Percentiles rank a stretch among this genome's conserved stretches.
Conservation (phyloP, 106 monocot species). For the Acorus calamus region DNA sequence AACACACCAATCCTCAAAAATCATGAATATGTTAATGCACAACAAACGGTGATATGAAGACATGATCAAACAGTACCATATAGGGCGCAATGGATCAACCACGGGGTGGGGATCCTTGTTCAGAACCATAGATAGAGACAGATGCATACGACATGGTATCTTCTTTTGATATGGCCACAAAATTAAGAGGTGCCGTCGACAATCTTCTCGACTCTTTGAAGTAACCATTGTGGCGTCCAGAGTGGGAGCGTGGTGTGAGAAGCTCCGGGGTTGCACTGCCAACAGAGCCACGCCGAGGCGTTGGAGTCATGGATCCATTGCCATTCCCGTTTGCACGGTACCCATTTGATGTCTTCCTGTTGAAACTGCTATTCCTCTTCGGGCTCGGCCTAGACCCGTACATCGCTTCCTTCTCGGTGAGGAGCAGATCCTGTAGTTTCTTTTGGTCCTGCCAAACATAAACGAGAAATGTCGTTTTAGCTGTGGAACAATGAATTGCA, state of each 20-base stretch:
- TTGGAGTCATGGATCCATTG: constrained; percentile 52
- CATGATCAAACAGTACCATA: too few species aligned
- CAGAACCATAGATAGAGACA: constrained; percentile 77
- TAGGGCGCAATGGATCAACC: neutral
- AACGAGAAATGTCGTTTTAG: too few species aligned
- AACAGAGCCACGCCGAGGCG: constrained; percentile 35
- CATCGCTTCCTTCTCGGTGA: constrained; percentile 49
- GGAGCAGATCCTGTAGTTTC: constrained; percentile 57
- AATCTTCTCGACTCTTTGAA: constrained; percentile 54
- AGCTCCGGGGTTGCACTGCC: constrained; percentile 73
- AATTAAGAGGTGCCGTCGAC: constrained; percentile 49
- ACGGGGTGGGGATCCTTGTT: constrained; percentile 45
- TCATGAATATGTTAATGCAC: too few species aligned
- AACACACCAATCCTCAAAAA: too few species aligned
- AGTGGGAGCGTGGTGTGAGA: constrained; percentile 67
- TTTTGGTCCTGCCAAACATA: constrained; percentile 59
- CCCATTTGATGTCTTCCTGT: constrained; percentile 22
- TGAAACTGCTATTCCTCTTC: constrained; percentile 50
- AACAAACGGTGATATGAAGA: too few species aligned
- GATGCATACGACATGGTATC: constrained; percentile 61
- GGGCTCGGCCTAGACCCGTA: constrained; percentile 56
- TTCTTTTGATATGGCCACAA: constrained; percentile 40
- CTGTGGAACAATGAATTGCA: too few species aligned
- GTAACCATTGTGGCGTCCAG: constrained; percentile 50
- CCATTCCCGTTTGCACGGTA: constrained; percentile 23